Base-by-base conservation (phyloP, 192 early-diverging fungal genomes). In the Linnemannia elongata region DNA sequence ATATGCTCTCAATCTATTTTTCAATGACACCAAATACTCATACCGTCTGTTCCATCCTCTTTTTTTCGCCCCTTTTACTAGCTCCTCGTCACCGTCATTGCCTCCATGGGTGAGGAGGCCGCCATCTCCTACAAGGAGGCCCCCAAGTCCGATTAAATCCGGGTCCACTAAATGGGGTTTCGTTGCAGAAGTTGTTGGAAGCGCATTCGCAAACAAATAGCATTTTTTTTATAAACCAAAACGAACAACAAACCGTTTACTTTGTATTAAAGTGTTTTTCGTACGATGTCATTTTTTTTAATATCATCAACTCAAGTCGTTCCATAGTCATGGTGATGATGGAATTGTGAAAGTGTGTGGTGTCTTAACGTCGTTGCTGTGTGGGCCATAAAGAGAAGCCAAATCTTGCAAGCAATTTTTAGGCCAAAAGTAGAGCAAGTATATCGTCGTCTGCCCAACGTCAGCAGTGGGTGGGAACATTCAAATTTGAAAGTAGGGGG, bases 31-130 rank as follows among this genome's bases (percentile, higher is more conserved):
- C 24, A 7, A 57, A 27, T 57, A 57, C 55, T 57, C 30, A 66
- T 33, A 30, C 60, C 2, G 5, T 66, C 60, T 66, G 12, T 66
- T 15, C 33, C 27, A 13, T 30, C 12, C n/a, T n/a, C n/a, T n/a
- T 69, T 36, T 69, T 68, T 66, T 69, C n/a, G 69, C 33, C 20
- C 15, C 8, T n/a, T 45, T 54, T 41, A 33, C 9, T 97, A 98
- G 76, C 89, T 98, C 44, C 83, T 96, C 69, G 93, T 99, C 88
- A 95, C 96, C 80, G 93, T 99, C 86, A 87, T 96, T 44, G 83
- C 92, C 45, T 92, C 98, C 78, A 98, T 99, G 97, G 97, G 96
- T 83, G 96, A 97, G 88, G 97, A 99, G 93, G 92, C 92, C 87
- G 94, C 93, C 82, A 89, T 98, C 88, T 77, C 93, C 80, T 93